Conservation (phyloP, 1,139 yeast species). For the Candida frijolesensis region DNA sequence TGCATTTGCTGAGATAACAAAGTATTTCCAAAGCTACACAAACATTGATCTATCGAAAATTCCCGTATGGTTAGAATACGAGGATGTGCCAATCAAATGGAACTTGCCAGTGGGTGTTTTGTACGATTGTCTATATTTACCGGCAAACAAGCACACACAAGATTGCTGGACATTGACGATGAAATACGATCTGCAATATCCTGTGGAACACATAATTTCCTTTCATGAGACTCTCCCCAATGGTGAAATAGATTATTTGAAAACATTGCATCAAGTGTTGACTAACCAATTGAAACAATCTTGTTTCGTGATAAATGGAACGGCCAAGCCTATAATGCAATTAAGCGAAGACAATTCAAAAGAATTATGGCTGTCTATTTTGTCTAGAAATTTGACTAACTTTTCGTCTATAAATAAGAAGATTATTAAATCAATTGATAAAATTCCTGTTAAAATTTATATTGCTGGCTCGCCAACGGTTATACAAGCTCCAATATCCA, state of each 20-base stretch:
- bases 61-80: conserved; percentile 69
- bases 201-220: conserved; percentile 57
- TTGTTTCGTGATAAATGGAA: conserved; percentile 70
- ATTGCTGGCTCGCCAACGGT: conserved; percentile 48
- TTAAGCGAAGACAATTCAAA: conserved; percentile 63
- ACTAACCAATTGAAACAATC: conserved; percentile 81
- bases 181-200: conserved; percentile 41
- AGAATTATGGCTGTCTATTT: conserved; percentile 57
- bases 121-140: conserved; percentile 52
- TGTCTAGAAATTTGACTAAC: conserved; percentile 30
- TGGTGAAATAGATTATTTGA: conserved; percentile 24
- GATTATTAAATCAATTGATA: conserved; percentile 37
- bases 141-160: conserved; percentile 9
- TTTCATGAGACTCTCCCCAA: conserved; percentile 18
- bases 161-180: conserved; percentile 53
- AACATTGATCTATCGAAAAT: conserved; percentile 13
- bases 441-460: conserved; percentile 64
- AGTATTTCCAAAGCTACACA: conserved; percentile 43
- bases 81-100: conserved; percentile 71
- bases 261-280: conserved; percentile 54
- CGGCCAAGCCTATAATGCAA: conserved; percentile 73
- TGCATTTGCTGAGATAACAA: conserved; percentile 41
- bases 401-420: conserved; percentile 25
- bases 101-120: conserved; percentile 76
- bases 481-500: conserved; percentile 51